Evolutionary conservation across 495 filamentous ascomycete species (phyloP), one percentile per base, ranked within the genome.

Genomic region (Aspergillus diversus): DNA sequence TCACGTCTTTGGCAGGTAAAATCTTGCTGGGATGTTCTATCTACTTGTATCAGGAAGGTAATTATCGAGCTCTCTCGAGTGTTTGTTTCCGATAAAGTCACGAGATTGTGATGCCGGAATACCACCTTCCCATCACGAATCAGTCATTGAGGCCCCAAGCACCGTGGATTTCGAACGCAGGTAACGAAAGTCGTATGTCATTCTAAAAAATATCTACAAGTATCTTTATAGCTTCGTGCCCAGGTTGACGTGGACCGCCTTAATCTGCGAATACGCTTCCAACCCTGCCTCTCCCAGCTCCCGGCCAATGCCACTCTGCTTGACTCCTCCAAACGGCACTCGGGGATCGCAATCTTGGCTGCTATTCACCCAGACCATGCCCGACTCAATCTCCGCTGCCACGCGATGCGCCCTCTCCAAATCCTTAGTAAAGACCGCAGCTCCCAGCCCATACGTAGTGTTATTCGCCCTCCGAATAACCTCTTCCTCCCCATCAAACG

Each of bases 361-460:
- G 60, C 86, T 90, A 72, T 97, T 97, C 67, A 98, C 87, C 93
- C 93, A 98, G 16, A 97, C 93, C 93, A 96, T 97, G 47, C 95
- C 95, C 0, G 92, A 85, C 76, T 97, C 91, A 64, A 98, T 90
- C 66, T 87, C 86, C 53, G 85, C 79, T 6, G 94, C 93, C 3
- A 97, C 86, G 27, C 90, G 84, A 77, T 97, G 94, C 21, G 89
- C 92, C 57, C 86, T 85, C 63, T 85, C 84, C 59, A 97, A 76
- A 69, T 97, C 86, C 68, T 84, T 80, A 4, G 91, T 97, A 70
- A 97, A 97, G 0, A 98, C 77, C 0, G 93, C 90, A 16, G 86
- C 86, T n/a, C 91, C 93, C 5, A 98, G 84, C 2, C 94, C 94
- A 66, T 96, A 97, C 0, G 86, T 90, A 0, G 89, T 92, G 69